Percentiles rank a stretch among this genome's conserved stretches.
Conservation (phyloP, 228 moss, liverwort and hornwort species). For the Sphagnum fallax region DNA sequence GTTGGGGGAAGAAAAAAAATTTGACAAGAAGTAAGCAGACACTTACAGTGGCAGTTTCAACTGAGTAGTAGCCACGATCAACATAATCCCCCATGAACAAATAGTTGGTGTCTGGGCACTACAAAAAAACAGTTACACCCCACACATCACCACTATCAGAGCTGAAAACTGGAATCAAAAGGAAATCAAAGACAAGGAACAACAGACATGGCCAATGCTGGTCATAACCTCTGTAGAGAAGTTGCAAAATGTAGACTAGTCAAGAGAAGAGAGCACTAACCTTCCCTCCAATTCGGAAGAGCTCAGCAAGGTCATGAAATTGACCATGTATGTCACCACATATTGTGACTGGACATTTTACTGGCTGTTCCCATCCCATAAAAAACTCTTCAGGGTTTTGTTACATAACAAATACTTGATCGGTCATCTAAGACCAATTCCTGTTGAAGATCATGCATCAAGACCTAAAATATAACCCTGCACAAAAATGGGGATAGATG, state of each 20-base stretch:
- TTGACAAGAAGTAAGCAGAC: not conserved
- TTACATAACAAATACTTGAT: too few relatives aligned
- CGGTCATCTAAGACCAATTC: too few relatives aligned
- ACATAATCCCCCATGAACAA: slow-evolving; percentile 57
- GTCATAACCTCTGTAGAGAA: too few relatives aligned
- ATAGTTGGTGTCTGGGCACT: slow-evolving; percentile 42
- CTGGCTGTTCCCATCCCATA: slow-evolving; percentile 1
- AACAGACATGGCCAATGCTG: too few relatives aligned
- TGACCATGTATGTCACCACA: slow-evolving; percentile 9
- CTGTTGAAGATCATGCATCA: too few relatives aligned
- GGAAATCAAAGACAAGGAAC: too few relatives aligned
- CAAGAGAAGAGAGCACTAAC: not conserved
- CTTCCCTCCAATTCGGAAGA: slow-evolving; percentile 12
- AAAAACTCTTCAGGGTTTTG: too few relatives aligned
- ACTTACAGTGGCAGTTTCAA: slow-evolving; percentile 50
- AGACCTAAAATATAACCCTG: too few relatives aligned
- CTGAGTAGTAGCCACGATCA: slow-evolving; percentile 91
- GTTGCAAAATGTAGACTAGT: too few relatives aligned
- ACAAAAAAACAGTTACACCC: not conserved
- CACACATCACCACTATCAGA: not conserved
- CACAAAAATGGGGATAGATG: too few relatives aligned
- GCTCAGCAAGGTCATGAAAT: slow-evolving; percentile 9
- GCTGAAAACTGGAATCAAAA: too few relatives aligned
- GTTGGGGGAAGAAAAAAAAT: too few relatives aligned
- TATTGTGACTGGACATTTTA: slow-evolving; percentile 8